Percentiles rank a stretch among this genome's conserved stretches.
These are phyloP conservation scores for Ceratobasidium sp. DNA, from an alignment of 1,284 basidiomycete genomes.

Conservation along the genomic window DNA sequence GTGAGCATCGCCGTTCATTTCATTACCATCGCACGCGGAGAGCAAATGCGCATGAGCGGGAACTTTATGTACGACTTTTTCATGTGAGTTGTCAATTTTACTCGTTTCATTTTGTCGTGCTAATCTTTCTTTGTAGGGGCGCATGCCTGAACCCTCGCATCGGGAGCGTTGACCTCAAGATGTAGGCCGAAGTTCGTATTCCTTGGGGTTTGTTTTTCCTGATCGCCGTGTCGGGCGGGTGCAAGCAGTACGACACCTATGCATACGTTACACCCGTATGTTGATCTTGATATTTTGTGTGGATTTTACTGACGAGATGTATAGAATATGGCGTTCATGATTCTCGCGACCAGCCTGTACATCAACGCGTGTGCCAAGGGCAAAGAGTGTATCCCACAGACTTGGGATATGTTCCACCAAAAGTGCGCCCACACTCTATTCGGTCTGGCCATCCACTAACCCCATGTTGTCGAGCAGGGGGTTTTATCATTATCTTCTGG, in stretches of 20 bases:
- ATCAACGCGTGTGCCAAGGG: conserved; percentile 52
- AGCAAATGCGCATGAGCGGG: too few species aligned
- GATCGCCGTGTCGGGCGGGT: conserved; percentile 90
- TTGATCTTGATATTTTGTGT: conserved; percentile 47
- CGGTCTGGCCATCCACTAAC: neutral
- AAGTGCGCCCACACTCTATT: conserved; percentile 66
- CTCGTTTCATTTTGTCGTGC: neutral
- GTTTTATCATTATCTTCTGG: conserved; percentile 97
- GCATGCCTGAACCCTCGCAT: conserved; percentile 94
- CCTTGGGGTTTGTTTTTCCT: conserved; percentile 99
- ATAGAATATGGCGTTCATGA: conserved; percentile 80
- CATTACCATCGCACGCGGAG: conserved; percentile 59
- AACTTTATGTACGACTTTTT: too few species aligned
- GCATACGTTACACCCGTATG: conserved; percentile 92
- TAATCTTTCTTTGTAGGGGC: conserved; percentile 60
- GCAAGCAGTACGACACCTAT: conserved; percentile 94
- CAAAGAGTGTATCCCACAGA: conserved; percentile 99
- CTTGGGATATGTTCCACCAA: conserved; percentile 99
- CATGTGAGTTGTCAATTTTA: neutral
- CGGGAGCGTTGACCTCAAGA: conserved; percentile 73
- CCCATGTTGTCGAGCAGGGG: conserved; percentile 63
- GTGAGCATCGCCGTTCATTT: conserved; percentile 87
- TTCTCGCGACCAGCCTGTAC: too few species aligned
- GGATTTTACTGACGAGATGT: neutral
- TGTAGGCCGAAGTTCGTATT: conserved; percentile 83